Base-by-base conservation (phyloP, 495 filamentous ascomycete species). In the Penicillium diatomitis region DNA sequence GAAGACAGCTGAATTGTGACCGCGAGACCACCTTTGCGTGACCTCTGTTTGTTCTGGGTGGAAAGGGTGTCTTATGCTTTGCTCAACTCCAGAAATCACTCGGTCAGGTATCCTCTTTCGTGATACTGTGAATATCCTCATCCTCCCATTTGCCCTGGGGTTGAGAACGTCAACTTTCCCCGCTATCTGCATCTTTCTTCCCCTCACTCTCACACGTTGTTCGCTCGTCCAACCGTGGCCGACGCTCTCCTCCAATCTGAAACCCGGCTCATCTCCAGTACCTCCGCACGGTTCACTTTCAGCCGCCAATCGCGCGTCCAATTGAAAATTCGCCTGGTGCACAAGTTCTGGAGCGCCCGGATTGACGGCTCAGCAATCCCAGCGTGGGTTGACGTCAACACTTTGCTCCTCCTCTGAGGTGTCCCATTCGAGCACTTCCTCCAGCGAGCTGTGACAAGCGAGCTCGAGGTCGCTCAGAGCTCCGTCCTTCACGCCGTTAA, bases 331-430 rank as follows among this genome's bases (percentile, higher is more conserved):
- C 47, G 44, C 37, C 57, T 8, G 50, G 36, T 40, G 47, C 37
- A 55, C 58, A 38, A 55, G 47, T 20, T 53, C 52, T 56, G 54
- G 54, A 39, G 57, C 20, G 20, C 55, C 51, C 60, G 55, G 60
- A 63, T 63, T 47, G 46, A 52, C 47, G 48, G 33, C 53, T 47
- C 51, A 47, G 48, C 53, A 50, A 55, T 48, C 42, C 46, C 37
- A 41, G 48, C 57, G 52, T 58, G 54, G 52, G 44, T 61, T 63
- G 60, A 61, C 60, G 60, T 63, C 60, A 61, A 51, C 45, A 42
- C 44, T 48, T 48, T 10, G 49, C 48, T 20, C 20, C 20, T 20
- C 20, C 20, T 20, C 20, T 20, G 20, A 20, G 20, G 20, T 20
- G 20, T 20, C 20, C 20, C 20, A 20, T 20, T 20, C 20, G 20